These are phyloP conservation scores for Xanthoconium purpureum DNA, from an alignment of 768 basidiomycete genomes.

Conservation along the genomic window DNA sequence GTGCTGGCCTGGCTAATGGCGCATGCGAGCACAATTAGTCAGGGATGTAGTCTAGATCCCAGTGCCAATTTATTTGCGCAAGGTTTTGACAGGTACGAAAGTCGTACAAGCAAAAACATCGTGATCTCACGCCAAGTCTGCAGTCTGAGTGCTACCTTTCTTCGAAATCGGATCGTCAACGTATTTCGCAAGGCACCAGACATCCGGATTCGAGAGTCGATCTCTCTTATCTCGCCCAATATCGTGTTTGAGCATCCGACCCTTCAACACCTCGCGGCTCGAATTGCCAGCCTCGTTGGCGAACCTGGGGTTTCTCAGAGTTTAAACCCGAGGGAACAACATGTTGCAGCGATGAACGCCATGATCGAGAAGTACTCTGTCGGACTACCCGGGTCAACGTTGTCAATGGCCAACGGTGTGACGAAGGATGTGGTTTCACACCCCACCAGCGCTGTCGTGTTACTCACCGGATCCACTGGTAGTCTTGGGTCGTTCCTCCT, in stretches of 20 bases:
- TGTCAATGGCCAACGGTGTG: background rate
- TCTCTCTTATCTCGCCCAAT: conserved; percentile 23
- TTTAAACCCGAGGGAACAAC: background rate
- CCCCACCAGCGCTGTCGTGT: background rate
- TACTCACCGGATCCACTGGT: conserved; percentile 43
- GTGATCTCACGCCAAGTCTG: background rate
- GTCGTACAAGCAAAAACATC: background rate
- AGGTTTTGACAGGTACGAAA: background rate
- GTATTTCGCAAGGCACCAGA: conserved; percentile 24
- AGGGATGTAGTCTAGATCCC: background rate
- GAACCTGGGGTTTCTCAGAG: background rate
- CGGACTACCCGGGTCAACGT: background rate
- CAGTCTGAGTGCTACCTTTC: conserved; percentile 23
- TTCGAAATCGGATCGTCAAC: conserved; percentile 9
- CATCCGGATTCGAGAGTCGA: conserved; percentile 8
- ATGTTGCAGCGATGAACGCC: conserved; percentile 17
- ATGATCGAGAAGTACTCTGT: conserved; percentile 24
- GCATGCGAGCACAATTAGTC: background rate
- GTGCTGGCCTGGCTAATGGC: background rate
- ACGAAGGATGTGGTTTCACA: background rate
- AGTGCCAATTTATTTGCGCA: background rate
- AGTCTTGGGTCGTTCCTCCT: conserved; percentile 39
- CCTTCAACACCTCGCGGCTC: conserved; percentile 16
- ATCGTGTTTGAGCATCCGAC: conserved; percentile 39
- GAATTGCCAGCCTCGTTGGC: conserved; percentile 5